Evolutionary conservation across 1,284 basidiomycete genomes (phyloP).

Genomic region (Heterobasidion parviporum): DNA sequence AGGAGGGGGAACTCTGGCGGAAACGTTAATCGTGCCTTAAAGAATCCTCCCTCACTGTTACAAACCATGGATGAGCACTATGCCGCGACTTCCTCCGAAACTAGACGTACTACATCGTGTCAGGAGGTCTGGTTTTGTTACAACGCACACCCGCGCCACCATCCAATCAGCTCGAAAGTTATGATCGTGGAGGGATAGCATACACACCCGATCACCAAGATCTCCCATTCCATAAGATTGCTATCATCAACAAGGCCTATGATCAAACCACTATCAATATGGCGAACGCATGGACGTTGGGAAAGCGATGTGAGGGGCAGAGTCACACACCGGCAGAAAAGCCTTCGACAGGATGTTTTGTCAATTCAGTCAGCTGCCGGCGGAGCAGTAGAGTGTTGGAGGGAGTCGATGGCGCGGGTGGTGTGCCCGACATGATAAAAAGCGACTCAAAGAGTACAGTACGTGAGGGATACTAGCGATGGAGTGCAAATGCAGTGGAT

Average conservation of each 20-base stretch:
- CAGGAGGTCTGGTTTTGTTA: conserved; percentile 59
- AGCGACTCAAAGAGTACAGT: neutral
- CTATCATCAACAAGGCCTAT: conserved; percentile 86
- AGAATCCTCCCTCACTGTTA: conserved; percentile 83
- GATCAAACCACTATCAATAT: conserved; percentile 8
- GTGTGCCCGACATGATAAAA: conserved; percentile 4
- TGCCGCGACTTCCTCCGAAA: neutral
- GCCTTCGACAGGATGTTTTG: conserved; percentile 85
- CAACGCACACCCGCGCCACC: conserved; percentile 1
- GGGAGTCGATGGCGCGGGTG: conserved; percentile 21
- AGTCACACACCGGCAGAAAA: conserved; percentile 75
- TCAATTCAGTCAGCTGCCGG: conserved; percentile 79
- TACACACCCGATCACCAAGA: conserved; percentile 84
- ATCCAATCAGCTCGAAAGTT: conserved; percentile 6
- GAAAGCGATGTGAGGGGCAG: conserved; percentile 8
- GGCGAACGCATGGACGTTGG: neutral
- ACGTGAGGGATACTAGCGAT: neutral
- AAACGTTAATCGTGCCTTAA: conserved; percentile 83
- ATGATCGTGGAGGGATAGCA: conserved; percentile 1
- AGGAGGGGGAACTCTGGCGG: conserved; percentile 86
- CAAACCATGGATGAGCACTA: neutral
- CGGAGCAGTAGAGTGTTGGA: conserved; percentile 71
- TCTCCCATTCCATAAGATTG: conserved; percentile 91
- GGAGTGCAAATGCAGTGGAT: neutral
- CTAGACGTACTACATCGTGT: conserved; percentile 75